Evolutionary conservation across 2,329 filamentous ascomycete genomes (phyloP).

Genomic region (Penicillium sp.): DNA sequence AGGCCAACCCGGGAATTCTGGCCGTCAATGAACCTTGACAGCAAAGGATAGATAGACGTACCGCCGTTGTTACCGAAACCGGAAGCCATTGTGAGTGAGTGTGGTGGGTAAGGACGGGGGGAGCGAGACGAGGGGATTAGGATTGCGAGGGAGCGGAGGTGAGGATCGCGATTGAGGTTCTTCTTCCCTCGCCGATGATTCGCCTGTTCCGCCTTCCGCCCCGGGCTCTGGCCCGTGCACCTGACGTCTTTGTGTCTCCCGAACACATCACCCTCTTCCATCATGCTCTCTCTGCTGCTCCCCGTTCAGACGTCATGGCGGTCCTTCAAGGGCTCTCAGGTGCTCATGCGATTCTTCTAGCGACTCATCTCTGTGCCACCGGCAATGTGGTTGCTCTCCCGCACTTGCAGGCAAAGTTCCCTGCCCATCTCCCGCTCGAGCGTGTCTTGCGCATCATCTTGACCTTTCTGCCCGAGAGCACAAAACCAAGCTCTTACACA

Average conservation of each 20-base stretch:
- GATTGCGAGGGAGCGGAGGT: too few species aligned
- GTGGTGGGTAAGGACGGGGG: too few species aligned
- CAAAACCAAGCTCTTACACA: slow-evolving; percentile 46
- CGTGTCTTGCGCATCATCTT: slow-evolving; percentile 52
- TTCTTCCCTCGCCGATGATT: too few species aligned
- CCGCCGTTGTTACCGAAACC: slow-evolving; percentile 49
- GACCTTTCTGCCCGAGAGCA: slow-evolving; percentile 52
- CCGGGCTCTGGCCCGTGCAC: slow-evolving; percentile 26
- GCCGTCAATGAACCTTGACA: too few species aligned
- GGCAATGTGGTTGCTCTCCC: slow-evolving; percentile 47
- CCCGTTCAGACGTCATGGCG: too few species aligned
- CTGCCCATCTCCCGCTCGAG: slow-evolving; percentile 42
- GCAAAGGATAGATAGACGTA: slow-evolving; percentile 27
- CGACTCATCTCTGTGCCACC: slow-evolving; percentile 48
- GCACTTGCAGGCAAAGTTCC: slow-evolving; percentile 43
- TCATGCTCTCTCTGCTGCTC: too few species aligned
- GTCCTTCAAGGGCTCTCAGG: slow-evolving; percentile 39
- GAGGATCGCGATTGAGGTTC: too few species aligned
- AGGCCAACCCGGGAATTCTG: slow-evolving; percentile 6
- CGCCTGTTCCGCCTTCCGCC: too few species aligned
- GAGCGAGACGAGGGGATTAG: too few species aligned
- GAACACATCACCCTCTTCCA: too few species aligned
- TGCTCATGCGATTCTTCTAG: slow-evolving; percentile 51
- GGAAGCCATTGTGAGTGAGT: slow-evolving; percentile 44
- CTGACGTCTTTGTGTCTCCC: too few species aligned